phyloP scores from a whole-genome alignment of 1,284 basidiomycete species.

The Volvariella volvacea region DNA sequence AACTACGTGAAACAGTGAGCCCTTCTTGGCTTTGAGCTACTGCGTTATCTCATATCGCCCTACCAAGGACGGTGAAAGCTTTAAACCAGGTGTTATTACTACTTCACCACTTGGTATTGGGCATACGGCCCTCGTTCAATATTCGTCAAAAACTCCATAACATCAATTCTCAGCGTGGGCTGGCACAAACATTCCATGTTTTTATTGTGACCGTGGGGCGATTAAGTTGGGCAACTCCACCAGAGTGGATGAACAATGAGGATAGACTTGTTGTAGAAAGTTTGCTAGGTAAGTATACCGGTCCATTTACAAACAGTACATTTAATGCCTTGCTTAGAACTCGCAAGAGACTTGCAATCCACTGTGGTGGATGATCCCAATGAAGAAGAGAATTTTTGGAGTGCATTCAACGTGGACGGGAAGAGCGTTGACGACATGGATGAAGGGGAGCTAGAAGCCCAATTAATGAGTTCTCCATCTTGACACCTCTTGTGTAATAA shows the following conservation, averaged over 20 bases:
- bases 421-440: slow-evolving; percentile 32
- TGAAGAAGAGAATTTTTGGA: slow-evolving; percentile 66
- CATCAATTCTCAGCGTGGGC: slow-evolving; percentile 38
- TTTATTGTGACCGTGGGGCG: slow-evolving; percentile 74
- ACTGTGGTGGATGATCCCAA: slow-evolving; percentile 65
- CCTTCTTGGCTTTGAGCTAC: not conserved
- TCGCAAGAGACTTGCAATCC: slow-evolving; percentile 65
- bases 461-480: slow-evolving; percentile 16
- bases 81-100: slow-evolving; percentile 48
- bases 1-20: slow-evolving; percentile 33
- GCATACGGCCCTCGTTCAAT: slow-evolving; percentile 35
- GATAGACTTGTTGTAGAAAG: slow-evolving; percentile 40
- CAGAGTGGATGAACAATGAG: slow-evolving; percentile 47
- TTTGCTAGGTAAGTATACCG: slow-evolving; percentile 37
- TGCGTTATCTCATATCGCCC: not conserved
- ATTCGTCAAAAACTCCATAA: slow-evolving; percentile 50
- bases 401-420: slow-evolving; percentile 52
- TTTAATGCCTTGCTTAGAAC: slow-evolving; percentile 32
- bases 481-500: too few species aligned
- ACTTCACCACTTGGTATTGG: slow-evolving; percentile 54
- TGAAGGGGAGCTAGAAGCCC: slow-evolving; percentile 46
- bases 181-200: slow-evolving; percentile 67
- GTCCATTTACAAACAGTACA: slow-evolving; percentile 2
- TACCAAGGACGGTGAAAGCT: slow-evolving; percentile 40
- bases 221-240: slow-evolving; percentile 64